These are phyloP conservation scores for Fragilaria crotonensis DNA, from an alignment of 108 stramenopile species.

Conservation along the genomic window DNA sequence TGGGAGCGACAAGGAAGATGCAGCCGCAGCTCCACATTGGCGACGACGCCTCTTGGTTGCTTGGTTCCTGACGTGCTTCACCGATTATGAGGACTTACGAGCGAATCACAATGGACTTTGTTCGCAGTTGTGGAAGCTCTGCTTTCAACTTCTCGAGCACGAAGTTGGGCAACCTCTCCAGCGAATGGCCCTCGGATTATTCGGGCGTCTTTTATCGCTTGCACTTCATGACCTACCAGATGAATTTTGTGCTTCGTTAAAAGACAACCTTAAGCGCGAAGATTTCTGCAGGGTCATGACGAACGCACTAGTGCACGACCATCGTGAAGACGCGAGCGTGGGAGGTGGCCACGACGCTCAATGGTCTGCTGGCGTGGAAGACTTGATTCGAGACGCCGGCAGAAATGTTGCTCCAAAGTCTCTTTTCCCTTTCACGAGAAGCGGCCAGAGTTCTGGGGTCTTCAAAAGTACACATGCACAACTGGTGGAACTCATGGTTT, in stretches of 20 bases:
- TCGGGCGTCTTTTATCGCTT: slow-evolving; percentile 57
- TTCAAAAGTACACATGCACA: slow-evolving; percentile 81
- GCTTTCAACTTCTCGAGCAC: slow-evolving; percentile 60
- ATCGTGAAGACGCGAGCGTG: slow-evolving; percentile 78
- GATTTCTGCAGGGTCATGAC: slow-evolving; percentile 45
- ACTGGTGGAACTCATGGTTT: slow-evolving; percentile 47
- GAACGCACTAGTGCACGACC: slow-evolving; percentile 76
- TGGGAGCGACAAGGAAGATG: slow-evolving; percentile 18
- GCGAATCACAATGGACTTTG: slow-evolving; percentile 16
- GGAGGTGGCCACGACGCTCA: slow-evolving; percentile 78
- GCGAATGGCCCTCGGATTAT: slow-evolving; percentile 69
- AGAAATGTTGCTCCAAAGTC: slow-evolving; percentile 58
- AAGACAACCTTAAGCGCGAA: slow-evolving; percentile 24
- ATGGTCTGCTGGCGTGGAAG: slow-evolving; percentile 81
- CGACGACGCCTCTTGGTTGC: slow-evolving; percentile 68
- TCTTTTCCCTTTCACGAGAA: slow-evolving; percentile 78
- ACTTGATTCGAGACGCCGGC: slow-evolving; percentile 74
- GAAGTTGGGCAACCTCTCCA: slow-evolving; percentile 81
- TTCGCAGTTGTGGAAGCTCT: slow-evolving; percentile 45
- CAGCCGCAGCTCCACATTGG: slow-evolving; percentile 46
- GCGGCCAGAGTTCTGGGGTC: slow-evolving; percentile 59
- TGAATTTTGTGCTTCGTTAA: slow-evolving; percentile 4
- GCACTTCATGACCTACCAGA: slow-evolving; percentile 11
- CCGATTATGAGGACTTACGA: slow-evolving; percentile 56
- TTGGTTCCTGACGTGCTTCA: slow-evolving; percentile 65